A percentile compares a stretch with the other conserved stretches of the same genome.
These are phyloP conservation scores for Brassica juncea DNA, from an alignment of 345 rosid species.

Conservation along the genomic window DNA sequence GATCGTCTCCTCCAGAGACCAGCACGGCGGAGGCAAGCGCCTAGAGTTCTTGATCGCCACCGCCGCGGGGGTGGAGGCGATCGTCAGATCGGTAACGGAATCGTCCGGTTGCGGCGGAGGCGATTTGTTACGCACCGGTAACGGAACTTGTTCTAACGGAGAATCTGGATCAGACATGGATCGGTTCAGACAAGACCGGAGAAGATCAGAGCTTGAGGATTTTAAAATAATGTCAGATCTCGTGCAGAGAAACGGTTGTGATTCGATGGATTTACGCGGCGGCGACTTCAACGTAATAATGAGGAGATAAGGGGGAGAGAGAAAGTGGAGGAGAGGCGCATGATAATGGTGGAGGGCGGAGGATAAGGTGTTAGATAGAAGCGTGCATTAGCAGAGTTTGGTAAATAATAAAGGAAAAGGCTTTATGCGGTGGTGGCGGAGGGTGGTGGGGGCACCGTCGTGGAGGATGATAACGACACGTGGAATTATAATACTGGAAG, in stretches of 20 bases:
- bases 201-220: background rate
- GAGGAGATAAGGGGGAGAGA: constrained; percentile 41
- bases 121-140: constrained; percentile 22
- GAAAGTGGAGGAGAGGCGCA: constrained; percentile 34
- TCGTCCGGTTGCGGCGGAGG: constrained; percentile 18
- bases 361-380: constrained; percentile 34
- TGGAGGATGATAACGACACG: constrained; percentile 40
- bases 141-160: constrained; percentile 35
- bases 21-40: constrained; percentile 93
- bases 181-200: background rate
- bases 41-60: constrained; percentile 49
- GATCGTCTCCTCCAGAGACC: constrained; percentile 86
- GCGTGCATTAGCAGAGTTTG: constrained; percentile 29
- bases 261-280: constrained; percentile 32
- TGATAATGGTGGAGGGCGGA: constrained; percentile 34
- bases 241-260: constrained; percentile 25
- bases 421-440: constrained; percentile 32
- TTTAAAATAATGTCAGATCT: constrained; percentile 11
- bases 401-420: background rate
- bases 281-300: constrained; percentile 33
- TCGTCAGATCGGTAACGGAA: constrained; percentile 22
- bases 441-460: constrained; percentile 43
- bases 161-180: constrained; percentile 50
- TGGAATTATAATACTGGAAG: constrained; percentile 35
- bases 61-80: constrained; percentile 24